These are phyloP conservation scores for Scheffersomyces insectosa DNA, from an alignment of 1,139 yeast species.

Conservation along the genomic window DNA sequence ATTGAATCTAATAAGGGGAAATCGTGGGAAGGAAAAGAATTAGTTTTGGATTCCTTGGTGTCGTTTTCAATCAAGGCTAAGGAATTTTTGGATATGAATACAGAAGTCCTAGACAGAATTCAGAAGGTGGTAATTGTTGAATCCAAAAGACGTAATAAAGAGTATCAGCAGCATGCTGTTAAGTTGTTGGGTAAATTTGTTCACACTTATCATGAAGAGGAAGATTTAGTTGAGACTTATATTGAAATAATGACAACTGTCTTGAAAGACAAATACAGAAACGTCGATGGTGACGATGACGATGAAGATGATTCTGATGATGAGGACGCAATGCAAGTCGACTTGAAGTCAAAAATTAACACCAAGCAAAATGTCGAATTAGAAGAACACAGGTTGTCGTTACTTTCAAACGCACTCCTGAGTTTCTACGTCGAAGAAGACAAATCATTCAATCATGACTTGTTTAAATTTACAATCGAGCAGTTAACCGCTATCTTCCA, in stretches of 20 bases:
- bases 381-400: conserved; percentile 39
- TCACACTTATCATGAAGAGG: conserved; percentile 39
- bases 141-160: conserved; percentile 65
- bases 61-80: conserved; percentile 52
- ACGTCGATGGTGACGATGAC: conserved; percentile 20
- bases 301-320: conserved; percentile 31
- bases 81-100: conserved; percentile 22
- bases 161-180: conserved; percentile 59
- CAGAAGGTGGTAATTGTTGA: conserved; percentile 55
- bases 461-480: conserved; percentile 27
- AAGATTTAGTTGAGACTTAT: conserved; percentile 39
- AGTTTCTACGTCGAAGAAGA: conserved; percentile 26
- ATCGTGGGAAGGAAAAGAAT: conserved; percentile 88
- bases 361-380: conserved; percentile 28
- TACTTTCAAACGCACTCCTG: conserved; percentile 33
- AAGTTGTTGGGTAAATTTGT: conserved; percentile 51
- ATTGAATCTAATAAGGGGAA: conserved; percentile 72
- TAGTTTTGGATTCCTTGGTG: conserved; percentile 69
- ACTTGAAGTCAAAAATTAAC: conserved; percentile 22
- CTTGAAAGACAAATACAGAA: conserved; percentile 31
- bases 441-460: conserved; percentile 13
- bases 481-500: conserved; percentile 23
- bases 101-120: conserved; percentile 30
- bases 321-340: conserved; percentile 27
- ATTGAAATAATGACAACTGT: conserved; percentile 35